phyloP scores from a whole-genome alignment of 179 eudicot species.

The Beta corolliflora region DNA sequence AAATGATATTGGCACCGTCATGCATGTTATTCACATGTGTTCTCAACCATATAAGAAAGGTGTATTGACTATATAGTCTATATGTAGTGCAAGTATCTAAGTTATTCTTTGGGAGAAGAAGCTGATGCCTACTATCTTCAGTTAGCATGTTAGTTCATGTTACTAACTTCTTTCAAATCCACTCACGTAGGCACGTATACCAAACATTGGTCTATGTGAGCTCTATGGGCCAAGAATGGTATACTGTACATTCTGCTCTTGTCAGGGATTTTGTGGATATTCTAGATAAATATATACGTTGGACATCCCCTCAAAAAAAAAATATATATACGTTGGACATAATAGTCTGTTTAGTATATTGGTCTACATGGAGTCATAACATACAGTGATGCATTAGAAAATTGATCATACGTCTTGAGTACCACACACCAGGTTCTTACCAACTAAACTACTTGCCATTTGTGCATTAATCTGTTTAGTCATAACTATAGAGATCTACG shows the following conservation, averaged over 20 bases:
- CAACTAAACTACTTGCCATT: no score
- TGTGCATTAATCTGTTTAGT: not conserved
- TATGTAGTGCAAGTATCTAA: not conserved
- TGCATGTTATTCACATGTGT: conserved; percentile 27
- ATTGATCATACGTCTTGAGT: no score
- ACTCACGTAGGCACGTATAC: not conserved
- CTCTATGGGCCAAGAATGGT: not conserved
- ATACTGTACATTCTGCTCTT: not conserved
- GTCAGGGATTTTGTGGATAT: not conserved
- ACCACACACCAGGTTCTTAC: no score
- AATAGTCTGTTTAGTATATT: no score
- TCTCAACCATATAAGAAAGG: conserved; percentile 15
- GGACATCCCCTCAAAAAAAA: no score
- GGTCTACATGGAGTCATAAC: no score
- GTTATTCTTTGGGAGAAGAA: conserved; percentile 8
- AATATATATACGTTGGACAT: no score
- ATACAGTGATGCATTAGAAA: no score
- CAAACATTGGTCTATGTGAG: not conserved
- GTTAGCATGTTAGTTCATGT: conserved; percentile 1
- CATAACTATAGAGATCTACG: not conserved
- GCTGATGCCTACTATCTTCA: conserved; percentile 9
- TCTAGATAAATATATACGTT: not conserved
- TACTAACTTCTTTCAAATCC: not conserved
- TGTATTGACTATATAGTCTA: not conserved
- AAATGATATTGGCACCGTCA: conserved; percentile 7